These are phyloP conservation scores for Cryptosporidium sp. DNA, from an alignment of 169 alveolate genomes.

Conservation along the genomic window DNA sequence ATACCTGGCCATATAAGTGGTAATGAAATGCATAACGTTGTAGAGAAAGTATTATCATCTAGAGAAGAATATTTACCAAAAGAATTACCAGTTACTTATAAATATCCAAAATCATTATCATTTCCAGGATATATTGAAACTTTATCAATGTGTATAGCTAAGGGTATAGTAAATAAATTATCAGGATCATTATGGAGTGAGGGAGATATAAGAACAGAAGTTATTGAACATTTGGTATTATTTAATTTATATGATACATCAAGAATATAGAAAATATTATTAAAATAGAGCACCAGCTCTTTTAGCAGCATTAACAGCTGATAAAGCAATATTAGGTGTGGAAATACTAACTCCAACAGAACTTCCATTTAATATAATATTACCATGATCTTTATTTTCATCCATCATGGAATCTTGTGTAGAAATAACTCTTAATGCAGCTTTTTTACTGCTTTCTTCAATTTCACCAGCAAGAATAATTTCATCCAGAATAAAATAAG, in stretches of 20 bases:
- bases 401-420: slow-evolving; percentile 96
- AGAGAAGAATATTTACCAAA: slow-evolving; percentile 63
- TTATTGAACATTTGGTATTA: slow-evolving; percentile 62
- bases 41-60: slow-evolving; percentile 40
- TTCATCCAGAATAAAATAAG: slow-evolving; percentile 91
- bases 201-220: slow-evolving; percentile 73
- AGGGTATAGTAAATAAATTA: slow-evolving; percentile 66
- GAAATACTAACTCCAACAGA: slow-evolving; percentile 52
- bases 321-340: slow-evolving; percentile 53
- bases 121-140: slow-evolving; percentile 68
- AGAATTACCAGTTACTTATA: slow-evolving; percentile 56
- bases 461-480: slow-evolving; percentile 92
- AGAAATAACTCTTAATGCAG: slow-evolving; percentile 90
- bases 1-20: slow-evolving; percentile 76
- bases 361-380: slow-evolving; percentile 14
- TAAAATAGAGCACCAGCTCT: slow-evolving; percentile 75
- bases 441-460: slow-evolving; percentile 94
- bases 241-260: slow-evolving; percentile 35
- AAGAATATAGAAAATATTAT: background rate
- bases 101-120: slow-evolving; percentile 38
- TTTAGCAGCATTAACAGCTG: slow-evolving; percentile 69
- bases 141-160: slow-evolving; percentile 68
- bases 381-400: slow-evolving; percentile 84
- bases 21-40: slow-evolving; percentile 35
- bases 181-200: slow-evolving; percentile 74